Base-by-base conservation (phyloP, 495 filamentous ascomycete genomes). In the Aspergillus panamensis region DNA sequence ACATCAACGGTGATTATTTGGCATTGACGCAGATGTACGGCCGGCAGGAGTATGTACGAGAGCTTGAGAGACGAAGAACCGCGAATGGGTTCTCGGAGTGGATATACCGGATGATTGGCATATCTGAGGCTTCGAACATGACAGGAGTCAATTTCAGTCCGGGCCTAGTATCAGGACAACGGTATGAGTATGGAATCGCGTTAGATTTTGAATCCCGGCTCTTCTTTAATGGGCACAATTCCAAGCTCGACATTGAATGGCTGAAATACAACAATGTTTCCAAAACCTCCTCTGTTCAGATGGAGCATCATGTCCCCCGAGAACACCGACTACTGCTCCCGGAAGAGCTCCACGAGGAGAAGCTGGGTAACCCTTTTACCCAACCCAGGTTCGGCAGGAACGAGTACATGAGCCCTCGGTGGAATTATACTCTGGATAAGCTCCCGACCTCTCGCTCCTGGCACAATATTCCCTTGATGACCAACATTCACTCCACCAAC, bases 11-110 rank as follows among this genome's bases (percentile, higher is more conserved):
- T 25, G 79, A 83, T 59, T 75, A 83, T 66, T 62, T 76, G 48
- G 73, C 81, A 9, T 73, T 85, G 55, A 80, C 80, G 9, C 73
- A 80, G 53, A 80, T 87, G 51, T 84, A 79, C 53, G 83, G 81
- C 42, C 73, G 79, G 40, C 83, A 87, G 61, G 82, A 86, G 67
- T 79, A 80, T 33, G 68, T 80, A 35, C 73, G 82, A 30, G 78
- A 84, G 60, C 66, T 77, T 42, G 72, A 77, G 59, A 77, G 81
- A 53, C 73, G 67, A 16, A 64, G 72, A 31, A 74, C 71, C 0
- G 61, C 67, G 19, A 74, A 61, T 35, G 51, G 62, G 0, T 66
- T 75, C 65, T 76, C 70, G 52, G 78, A 82, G 48, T 80, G 75
- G 74, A 52, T 83, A 6, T 72, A 74, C 43, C 57, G 65, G 1